Evolutionary conservation across 768 basidiomycete genomes (phyloP), one percentile per base, ranked within the genome.

Genomic region (Serpula lacrymans): DNA sequence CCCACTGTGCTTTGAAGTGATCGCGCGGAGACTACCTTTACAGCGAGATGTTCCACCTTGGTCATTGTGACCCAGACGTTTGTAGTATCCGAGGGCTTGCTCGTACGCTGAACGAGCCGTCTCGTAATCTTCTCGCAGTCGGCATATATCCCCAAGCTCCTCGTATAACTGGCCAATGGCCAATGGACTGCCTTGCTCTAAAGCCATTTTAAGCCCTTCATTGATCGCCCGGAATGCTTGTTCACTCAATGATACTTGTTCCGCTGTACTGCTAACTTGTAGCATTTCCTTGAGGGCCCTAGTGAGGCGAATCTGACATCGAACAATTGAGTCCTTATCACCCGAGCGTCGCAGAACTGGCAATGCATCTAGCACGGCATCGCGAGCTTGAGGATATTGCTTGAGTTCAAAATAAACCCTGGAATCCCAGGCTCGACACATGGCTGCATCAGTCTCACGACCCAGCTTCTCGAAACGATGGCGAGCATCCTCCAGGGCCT

Each of bases 121-220:
- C 12, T 23, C 6, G 27, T 43, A 29, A 9, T 47, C 40, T 31
- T 48, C 30, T n/a, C 25, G 40, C 20, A 37, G 36, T 3, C 36
- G 29, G n/a, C 20, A 38, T 27, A 26, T 13, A 21, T 50, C 47
- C 9, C 24, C 48, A 10, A 47, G 37, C 4, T 23, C 27, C 29
- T 48, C 42, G 32, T 44, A 34, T 38, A 5, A 24, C 18, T 50
- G 46, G 9, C 34, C 49, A 28, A 44, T 48, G 3, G 36, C 43
- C n/a, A n/a, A n/a, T n/a, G 6, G 34, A 12, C 18, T 38, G 22
- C 25, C 17, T 18, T 17, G 31, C 21, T 9, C 18, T 18, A 11
- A 41, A 39, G 3, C 36, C 50, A 30, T 42, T 13, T 11, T 21
- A 10, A 16, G 45, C 39, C 34, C 43, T 6, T 9, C 38, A n/a